A percentile compares a stretch with the other conserved stretches of the same genome.
These are phyloP conservation scores for Phylloporus sp. DNA, from an alignment of 1,284 basidiomycete species.

Conservation along the genomic window DNA sequence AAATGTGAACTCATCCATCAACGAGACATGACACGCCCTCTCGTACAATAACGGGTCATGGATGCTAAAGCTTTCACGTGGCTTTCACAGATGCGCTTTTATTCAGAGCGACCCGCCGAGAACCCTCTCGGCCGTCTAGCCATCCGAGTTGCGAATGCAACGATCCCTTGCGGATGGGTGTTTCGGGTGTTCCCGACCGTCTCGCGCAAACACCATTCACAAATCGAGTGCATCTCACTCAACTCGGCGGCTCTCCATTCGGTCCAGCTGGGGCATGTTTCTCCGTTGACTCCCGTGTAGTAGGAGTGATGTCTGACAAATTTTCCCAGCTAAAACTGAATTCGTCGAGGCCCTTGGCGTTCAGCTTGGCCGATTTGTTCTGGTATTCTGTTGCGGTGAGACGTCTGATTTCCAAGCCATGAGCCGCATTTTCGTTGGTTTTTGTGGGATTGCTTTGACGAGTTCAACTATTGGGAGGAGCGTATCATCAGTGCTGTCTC, in stretches of 20 bases:
- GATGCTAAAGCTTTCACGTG: slow-evolving; percentile 86
- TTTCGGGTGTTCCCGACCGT: slow-evolving; percentile 95
- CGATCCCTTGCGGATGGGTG: slow-evolving; percentile 98
- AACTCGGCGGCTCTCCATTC: slow-evolving; percentile 96
- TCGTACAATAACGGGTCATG: slow-evolving; percentile 73
- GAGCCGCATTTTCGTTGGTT: slow-evolving; percentile 98
- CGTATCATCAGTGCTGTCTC: slow-evolving; percentile 98
- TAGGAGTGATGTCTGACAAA: slow-evolving; percentile 14
- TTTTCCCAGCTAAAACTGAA: slow-evolving; percentile 87
- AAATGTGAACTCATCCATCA: slow-evolving; percentile 99
- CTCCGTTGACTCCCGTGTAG: slow-evolving; percentile 22
- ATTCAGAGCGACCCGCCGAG: slow-evolving; percentile 76
- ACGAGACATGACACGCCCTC: slow-evolving; percentile 88
- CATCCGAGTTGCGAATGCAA: slow-evolving; percentile 90
- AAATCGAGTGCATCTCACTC: slow-evolving; percentile 96
- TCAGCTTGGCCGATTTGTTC: slow-evolving; percentile 95
- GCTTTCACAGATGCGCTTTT: slow-evolving; percentile 99
- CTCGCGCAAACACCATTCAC: slow-evolving; percentile 98
- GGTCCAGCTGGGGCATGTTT: slow-evolving; percentile 96
- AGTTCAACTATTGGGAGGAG: slow-evolving; percentile 98
- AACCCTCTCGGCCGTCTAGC: slow-evolving; percentile 84
- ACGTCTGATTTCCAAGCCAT: slow-evolving; percentile 99
- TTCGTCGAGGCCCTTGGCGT: slow-evolving; percentile 99
- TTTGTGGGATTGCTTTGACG: slow-evolving; percentile 99
- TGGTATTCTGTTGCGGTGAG: slow-evolving; percentile 99